These are phyloP conservation scores for Vigna nakashimae DNA, from an alignment of 306 rosid genomes.

Conservation along the genomic window DNA sequence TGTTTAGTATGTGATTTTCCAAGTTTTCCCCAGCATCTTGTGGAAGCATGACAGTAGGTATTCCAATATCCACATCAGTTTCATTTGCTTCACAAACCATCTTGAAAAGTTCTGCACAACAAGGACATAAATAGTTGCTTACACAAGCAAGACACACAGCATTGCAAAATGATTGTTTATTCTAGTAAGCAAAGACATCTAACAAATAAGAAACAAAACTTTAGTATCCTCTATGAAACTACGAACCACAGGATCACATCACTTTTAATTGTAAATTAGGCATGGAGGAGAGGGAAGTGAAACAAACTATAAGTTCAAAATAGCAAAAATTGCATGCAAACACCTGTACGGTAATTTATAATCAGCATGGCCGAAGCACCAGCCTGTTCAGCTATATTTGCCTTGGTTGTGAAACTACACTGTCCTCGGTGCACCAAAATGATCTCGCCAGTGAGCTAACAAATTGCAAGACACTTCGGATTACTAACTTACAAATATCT, in stretches of 20 bases:
- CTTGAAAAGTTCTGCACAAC: constrained; percentile 83
- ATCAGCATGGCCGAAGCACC: constrained; percentile 92
- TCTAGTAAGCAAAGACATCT: neutral
- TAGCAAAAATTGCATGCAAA: constrained; percentile 42
- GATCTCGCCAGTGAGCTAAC: constrained; percentile 83
- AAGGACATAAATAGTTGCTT: constrained; percentile 37
- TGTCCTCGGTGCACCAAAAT: constrained; percentile 91
- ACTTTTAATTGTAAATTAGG: constrained; percentile 17
- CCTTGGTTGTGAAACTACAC: constrained; percentile 95
- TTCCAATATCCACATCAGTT: constrained; percentile 74
- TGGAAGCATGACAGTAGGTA: constrained; percentile 96
- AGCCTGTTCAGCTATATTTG: constrained; percentile 82
- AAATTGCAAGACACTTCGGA: constrained; percentile 62
- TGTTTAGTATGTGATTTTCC: constrained; percentile 58
- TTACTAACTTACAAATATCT: constrained; percentile 49
- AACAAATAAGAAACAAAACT: constrained; percentile 29
- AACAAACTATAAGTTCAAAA: constrained; percentile 27
- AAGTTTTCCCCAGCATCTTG: constrained; percentile 76
- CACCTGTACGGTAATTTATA: constrained; percentile 79
- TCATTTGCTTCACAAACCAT: constrained; percentile 89
- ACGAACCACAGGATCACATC: neutral
- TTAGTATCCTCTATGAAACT: constrained; percentile 6
- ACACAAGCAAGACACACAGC: constrained; percentile 1
- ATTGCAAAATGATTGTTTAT: constrained; percentile 26
- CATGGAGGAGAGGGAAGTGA: constrained; percentile 10